Evolutionary conservation across 116 monocot genomes (phyloP), one percentile per base, ranked within the genome.

Genomic region (Trichopus zeylanicus): DNA sequence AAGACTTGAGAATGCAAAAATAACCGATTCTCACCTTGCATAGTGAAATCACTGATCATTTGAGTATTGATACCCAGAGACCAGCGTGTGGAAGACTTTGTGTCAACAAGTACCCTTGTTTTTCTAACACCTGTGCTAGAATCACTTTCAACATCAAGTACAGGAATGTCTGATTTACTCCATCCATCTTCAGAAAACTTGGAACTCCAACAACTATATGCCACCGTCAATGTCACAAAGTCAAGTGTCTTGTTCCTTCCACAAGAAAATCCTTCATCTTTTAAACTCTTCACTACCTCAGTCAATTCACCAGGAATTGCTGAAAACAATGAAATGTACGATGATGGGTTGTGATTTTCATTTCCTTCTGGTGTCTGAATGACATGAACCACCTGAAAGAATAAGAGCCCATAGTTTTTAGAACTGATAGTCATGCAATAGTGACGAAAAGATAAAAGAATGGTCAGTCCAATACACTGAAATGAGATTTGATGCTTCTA

Each of bases 311-410:
- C 97, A 42, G 91, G 87, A 42, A 91, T 84, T 0, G 21, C 33
- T 20, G 97, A 97, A 75, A 70, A 97, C 24, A 97, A 61, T 52
- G 87, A 77, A 74, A 97, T 63, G 70, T 72, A 82, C 19, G 91
- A 91, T 65, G 48, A 60, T 26, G 75, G 74, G 11, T 77, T 73
- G 47, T 33, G 39, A 37, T 67, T 69, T 56, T 47, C 67, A 55
- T 37, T 56, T 64, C 31, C 64, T 65, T 66, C 84, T 33, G 61
- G 63, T 54, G 83, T 65, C 47, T 97, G 87, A 53, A 97, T 81
- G 58, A 97, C 79, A 80, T 97, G 97, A 59, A 97, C 97, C 56
- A 91, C 91, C 97, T 97, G 72, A 22, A 32, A 56, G 24, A n/a
- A 25, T 49, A 55, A 31, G 23, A 2, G 30, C 10, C 13, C 56